Percentiles rank a stretch among this genome's conserved stretches.
These are phyloP conservation scores for Aspergillus panamensis DNA, from an alignment of 495 filamentous ascomycete genomes.

Conservation along the genomic window DNA sequence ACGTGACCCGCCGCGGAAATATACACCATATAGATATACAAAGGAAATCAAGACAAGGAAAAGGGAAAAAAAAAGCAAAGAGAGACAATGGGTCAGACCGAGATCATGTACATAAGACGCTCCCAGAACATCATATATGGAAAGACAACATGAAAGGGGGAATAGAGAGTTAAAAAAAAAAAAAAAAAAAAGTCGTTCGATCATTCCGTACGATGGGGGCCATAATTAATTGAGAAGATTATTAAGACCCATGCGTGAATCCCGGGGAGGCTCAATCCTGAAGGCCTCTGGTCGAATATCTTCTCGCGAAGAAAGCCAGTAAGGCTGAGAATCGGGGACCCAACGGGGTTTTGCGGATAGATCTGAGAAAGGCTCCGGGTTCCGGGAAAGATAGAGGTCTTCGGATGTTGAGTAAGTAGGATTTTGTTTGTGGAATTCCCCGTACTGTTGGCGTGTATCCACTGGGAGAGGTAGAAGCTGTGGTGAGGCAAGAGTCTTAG, in stretches of 20 bases:
- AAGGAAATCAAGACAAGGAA: conserved; percentile 22
- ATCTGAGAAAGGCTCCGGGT: conserved; percentile 33
- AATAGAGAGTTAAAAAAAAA: no score
- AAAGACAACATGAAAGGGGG: conserved; percentile 19
- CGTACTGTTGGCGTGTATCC: conserved; percentile 33
- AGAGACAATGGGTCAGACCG: conserved; percentile 20
- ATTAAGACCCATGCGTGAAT: conserved; percentile 45
- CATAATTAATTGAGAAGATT: conserved; percentile 37
- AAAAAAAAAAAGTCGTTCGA: conserved; percentile 25
- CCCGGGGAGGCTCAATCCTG: conserved; percentile 31
- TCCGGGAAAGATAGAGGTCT: conserved; percentile 26
- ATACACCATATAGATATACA: conserved; percentile 43
- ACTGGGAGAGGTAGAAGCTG: conserved; percentile 41
- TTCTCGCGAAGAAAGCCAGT: conserved; percentile 21
- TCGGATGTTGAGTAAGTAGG: conserved; percentile 30
- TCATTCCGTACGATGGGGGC: conserved; percentile 17
- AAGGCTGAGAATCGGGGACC: conserved; percentile 34
- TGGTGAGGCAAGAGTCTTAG: conserved; percentile 43
- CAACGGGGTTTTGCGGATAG: conserved; percentile 33
- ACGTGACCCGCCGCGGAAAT: conserved; percentile 25
- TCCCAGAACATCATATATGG: conserved; percentile 21
- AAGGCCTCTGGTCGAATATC: conserved; percentile 15
- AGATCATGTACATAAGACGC: conserved; percentile 33
- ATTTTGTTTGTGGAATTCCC: conserved; percentile 30
- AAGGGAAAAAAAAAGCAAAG: conserved; percentile 19